Evolutionary conservation across 768 basidiomycete species (phyloP), one percentile per base, ranked within the genome.

Genomic region (Suillus luteus): DNA sequence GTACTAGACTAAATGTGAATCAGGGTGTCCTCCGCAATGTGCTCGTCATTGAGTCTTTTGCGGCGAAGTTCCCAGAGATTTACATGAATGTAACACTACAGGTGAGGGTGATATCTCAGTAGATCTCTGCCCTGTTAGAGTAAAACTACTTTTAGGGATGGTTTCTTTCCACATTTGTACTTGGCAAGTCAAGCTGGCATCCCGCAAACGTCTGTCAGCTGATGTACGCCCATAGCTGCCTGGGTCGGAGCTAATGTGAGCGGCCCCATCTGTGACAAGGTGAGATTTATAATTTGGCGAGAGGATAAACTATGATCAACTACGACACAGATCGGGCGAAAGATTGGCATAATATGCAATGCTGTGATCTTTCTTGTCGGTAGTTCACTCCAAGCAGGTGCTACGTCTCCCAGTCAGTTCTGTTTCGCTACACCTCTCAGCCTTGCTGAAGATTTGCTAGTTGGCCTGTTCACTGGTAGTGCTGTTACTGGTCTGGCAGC

Each of bases 11-110:
- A 37, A 55, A n/a, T 43, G 17, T 61, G 10, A 41, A 22, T 48
- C 59, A 73, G 75, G 74, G 73, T 7, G 75, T 75, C 48, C 68
- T 76, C 43, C 72, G 72, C 24, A 72, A 70, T 33, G 75, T 76
- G n/a, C 75, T 75, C 12, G 71, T 69, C 11, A 75, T 76, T 43
- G 71, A 75, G 41, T 76, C 74, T 38, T 75, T 75, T 22, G 74
- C 75, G n/a, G 74, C 74, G 22, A 69, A 72, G 33, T 75, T 76
- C 62, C 74, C 74, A 27, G 68, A 65, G 7, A 72, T 75, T 15
- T 75, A 75, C 62, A 70, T 60, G 73, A 40, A 75, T 60, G 58
- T 68, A 19, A 60, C 19, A 31, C 69, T 76, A 55, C 73, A 75
- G 65, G 74, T 73, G 43, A 60, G 49, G 1, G n/a, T 22, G n/a